Percentiles rank a stretch among this genome's conserved stretches.
Conservation (phyloP, 139 green algal genomes). For the Astrephomene gubernaculifera region DNA sequence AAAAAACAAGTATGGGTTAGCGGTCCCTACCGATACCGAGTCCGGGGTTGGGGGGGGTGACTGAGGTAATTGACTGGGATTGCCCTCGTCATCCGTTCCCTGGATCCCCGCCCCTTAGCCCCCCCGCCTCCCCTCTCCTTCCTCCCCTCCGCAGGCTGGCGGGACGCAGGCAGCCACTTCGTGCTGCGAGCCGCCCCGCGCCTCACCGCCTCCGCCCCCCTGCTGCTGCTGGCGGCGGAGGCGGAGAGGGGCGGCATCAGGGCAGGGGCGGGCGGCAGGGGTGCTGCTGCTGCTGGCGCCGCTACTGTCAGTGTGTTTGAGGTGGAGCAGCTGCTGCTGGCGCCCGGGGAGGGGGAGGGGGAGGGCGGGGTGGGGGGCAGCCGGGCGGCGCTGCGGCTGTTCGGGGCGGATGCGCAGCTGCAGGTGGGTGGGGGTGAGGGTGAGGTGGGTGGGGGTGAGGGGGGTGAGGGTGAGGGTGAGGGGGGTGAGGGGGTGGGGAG, state of each 20-base stretch:
- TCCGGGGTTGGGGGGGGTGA: too few species aligned
- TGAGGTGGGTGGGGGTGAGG: neutral
- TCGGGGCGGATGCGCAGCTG: constrained; percentile 46
- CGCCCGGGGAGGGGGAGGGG: constrained; percentile 33
- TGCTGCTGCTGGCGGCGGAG: too few species aligned
- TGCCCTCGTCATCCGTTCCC: too few species aligned
- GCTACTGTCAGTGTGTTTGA: constrained; percentile 52
- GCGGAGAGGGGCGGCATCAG: too few species aligned
- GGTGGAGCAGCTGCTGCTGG: constrained; percentile 57
- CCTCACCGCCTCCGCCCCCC: constrained; percentile 35
- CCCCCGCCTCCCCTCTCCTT: neutral
- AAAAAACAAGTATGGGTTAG: too few species aligned
- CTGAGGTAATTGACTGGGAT: too few species aligned
- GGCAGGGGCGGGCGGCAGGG: too few species aligned
- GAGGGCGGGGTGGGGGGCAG: neutral
- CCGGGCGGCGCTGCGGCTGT: constrained; percentile 46
- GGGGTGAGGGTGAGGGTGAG: neutral
- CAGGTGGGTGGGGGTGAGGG: constrained; percentile 10
- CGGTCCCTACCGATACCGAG: too few species aligned
- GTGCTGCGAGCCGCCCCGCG: constrained; percentile 46
- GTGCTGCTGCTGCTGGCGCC: too few species aligned
- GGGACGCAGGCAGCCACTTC: constrained; percentile 55
- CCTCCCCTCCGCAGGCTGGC: constrained; percentile 43
- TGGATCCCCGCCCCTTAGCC: too few species aligned
- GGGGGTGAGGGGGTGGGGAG: neutral